phyloP scores from a whole-genome alignment of 176 grass and related monocot genomes.

The Musa schizocarpa region DNA sequence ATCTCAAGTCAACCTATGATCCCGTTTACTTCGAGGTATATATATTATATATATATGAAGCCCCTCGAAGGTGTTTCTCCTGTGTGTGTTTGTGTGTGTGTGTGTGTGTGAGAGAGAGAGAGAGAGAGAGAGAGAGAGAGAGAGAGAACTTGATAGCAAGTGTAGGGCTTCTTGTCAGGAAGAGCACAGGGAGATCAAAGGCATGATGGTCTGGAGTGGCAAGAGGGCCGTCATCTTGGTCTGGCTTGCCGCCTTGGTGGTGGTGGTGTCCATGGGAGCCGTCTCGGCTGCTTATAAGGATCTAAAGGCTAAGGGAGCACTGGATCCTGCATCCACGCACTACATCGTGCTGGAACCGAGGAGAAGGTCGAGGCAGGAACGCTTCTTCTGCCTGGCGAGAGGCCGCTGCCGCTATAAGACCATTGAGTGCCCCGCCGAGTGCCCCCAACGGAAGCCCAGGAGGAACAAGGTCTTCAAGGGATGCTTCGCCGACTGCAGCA shows the following conservation, averaged over 20 bases:
- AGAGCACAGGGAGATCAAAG: neutral
- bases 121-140: too few relatives aligned
- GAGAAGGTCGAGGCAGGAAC: slow-evolving; percentile 1
- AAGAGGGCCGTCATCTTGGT: neutral
- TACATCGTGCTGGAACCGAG: slow-evolving; percentile 17
- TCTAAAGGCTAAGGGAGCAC: neutral
- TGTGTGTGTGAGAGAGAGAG: too few relatives aligned
- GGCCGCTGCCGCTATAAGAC: slow-evolving; percentile 20
- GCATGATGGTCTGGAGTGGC: neutral
- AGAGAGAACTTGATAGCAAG: too few relatives aligned
- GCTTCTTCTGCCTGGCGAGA: slow-evolving; percentile 35
- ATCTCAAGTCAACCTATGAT: too few relatives aligned
- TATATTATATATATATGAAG: too few relatives aligned
- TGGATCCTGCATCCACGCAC: slow-evolving; percentile 17
- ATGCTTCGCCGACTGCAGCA: slow-evolving; percentile 42
- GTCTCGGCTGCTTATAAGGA: neutral
- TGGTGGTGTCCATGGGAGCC: neutral
- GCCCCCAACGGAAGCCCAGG: slow-evolving; percentile 22
- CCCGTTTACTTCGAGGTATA: too few relatives aligned
- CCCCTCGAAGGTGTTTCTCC: too few relatives aligned
- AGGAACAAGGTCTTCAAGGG: slow-evolving; percentile 10
- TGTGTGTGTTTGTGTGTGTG: too few relatives aligned
- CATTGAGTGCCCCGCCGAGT: slow-evolving; percentile 22
- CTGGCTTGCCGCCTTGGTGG: neutral
- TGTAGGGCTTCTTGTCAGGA: too few relatives aligned